Evolutionary conservation across 345 rosid genomes (phyloP).

Genomic region (Rhizophora apiculata): DNA sequence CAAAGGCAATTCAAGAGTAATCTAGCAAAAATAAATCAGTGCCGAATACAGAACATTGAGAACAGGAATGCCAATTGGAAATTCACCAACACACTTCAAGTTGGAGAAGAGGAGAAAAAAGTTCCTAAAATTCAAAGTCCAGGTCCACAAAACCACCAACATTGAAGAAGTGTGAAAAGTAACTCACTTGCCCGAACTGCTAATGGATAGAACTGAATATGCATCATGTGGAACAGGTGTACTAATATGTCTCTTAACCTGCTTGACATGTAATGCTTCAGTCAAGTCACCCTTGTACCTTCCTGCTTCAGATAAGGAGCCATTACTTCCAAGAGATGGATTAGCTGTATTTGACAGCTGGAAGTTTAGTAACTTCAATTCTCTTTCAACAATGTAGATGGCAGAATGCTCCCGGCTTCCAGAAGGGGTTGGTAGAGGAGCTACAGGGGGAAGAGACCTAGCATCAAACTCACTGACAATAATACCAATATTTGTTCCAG

Average conservation of each 20-base stretch:
- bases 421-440: conserved; percentile 71
- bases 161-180: background rate
- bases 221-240: conserved; percentile 98
- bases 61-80: conserved; percentile 5
- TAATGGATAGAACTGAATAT: conserved; percentile 85
- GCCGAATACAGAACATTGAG: background rate
- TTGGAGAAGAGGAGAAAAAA: background rate
- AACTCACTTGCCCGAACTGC: conserved; percentile 98
- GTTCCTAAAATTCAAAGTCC: background rate
- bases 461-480: conserved; percentile 94
- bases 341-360: conserved; percentile 76
- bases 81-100: background rate
- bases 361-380: conserved; percentile 79
- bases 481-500: conserved; percentile 93
- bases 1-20: conserved; percentile 4
- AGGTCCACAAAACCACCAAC: background rate
- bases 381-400: conserved; percentile 80
- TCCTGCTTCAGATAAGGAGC: conserved; percentile 81
- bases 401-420: conserved; percentile 97
- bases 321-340: conserved; percentile 87
- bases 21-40: background rate
- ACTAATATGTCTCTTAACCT: conserved; percentile 79
- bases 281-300: conserved; percentile 68
- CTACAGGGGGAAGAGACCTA: conserved; percentile 86
- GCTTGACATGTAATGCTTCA: conserved; percentile 79